Conservation (phyloP, 2,329 filamentous ascomycete species). For the Phaeomoniella chlamydospora region DNA sequence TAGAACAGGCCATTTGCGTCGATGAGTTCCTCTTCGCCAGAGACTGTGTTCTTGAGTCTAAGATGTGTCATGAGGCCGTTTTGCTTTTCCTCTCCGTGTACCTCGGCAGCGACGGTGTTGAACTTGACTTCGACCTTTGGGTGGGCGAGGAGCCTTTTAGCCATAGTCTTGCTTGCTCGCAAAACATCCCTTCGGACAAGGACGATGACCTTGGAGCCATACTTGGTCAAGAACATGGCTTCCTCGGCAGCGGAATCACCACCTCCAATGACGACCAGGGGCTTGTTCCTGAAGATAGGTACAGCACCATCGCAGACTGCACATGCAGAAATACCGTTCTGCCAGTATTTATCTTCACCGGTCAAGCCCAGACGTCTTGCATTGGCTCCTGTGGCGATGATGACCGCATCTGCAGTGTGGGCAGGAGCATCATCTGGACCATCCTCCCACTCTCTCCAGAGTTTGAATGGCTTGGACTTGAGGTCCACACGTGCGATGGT, state of each 20-base stretch:
- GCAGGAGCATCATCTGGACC: slow-evolving; percentile 49
- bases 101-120: slow-evolving; percentile 68
- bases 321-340: slow-evolving; percentile 89
- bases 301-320: slow-evolving; percentile 95
- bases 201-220: slow-evolving; percentile 87
- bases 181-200: slow-evolving; percentile 79
- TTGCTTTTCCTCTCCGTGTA: slow-evolving; percentile 65
- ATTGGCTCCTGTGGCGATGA: slow-evolving; percentile 90
- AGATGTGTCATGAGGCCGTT: slow-evolving; percentile 76
- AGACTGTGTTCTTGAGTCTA: slow-evolving; percentile 63
- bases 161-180: slow-evolving; percentile 84
- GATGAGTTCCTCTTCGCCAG: slow-evolving; percentile 66
- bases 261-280: slow-evolving; percentile 86
- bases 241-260: slow-evolving; percentile 96
- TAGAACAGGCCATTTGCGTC: slow-evolving; percentile 92
- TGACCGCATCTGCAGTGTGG: slow-evolving; percentile 81
- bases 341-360: slow-evolving; percentile 94
- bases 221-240: slow-evolving; percentile 94
- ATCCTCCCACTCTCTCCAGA: slow-evolving; percentile 81
- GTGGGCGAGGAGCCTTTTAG: slow-evolving; percentile 64
- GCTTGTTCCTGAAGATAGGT: slow-evolving; percentile 95
- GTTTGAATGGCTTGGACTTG: slow-evolving; percentile 72
- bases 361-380: slow-evolving; percentile 68
- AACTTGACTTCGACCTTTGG: slow-evolving; percentile 85
- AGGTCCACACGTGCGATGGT: slow-evolving; percentile 84